A percentile compares a stretch with the other conserved stretches of the same genome.
Conservation (phyloP, 306 rosid species). For the Spatholobus suberectus region DNA sequence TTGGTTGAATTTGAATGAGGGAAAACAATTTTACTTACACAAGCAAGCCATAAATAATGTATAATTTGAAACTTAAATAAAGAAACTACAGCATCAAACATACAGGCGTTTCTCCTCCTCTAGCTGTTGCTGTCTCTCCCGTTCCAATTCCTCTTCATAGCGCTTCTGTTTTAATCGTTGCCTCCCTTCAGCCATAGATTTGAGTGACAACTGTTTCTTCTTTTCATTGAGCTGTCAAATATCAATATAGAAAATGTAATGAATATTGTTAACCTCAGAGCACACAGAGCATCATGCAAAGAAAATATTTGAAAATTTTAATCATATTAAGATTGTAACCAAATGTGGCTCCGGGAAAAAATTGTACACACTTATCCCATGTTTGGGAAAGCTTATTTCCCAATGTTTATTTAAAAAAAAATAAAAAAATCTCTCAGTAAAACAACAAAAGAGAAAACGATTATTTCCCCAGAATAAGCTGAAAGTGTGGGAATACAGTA, state of each 20-base stretch:
- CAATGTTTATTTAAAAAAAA: too few species aligned
- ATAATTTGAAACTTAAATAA: neutral
- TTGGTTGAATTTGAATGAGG: neutral
- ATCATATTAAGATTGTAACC: conserved; percentile 8
- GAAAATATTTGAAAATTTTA: neutral
- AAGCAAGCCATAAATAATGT: neutral
- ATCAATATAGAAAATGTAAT: conserved; percentile 36
- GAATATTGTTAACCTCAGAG: neutral
- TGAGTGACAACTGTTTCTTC: conserved; percentile 74
- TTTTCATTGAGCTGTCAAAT: conserved; percentile 71
- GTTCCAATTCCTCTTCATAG: conserved; percentile 71
- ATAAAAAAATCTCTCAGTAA: neutral
- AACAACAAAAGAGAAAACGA: neutral
- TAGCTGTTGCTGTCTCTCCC: conserved; percentile 68
- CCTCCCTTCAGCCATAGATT: conserved; percentile 81
- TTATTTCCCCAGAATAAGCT: neutral
- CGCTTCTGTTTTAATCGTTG: conserved; percentile 81
- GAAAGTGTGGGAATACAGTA: conserved; percentile 12
- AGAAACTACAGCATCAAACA: conserved; percentile 31
- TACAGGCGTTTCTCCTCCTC: conserved; percentile 79
- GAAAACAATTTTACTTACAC: neutral
- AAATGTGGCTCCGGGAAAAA: neutral
- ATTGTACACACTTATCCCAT: neutral
- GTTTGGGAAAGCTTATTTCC: neutral
- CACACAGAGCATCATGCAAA: neutral